Evolutionary conservation across 768 basidiomycete genomes (phyloP), one percentile per base, ranked within the genome.

Genomic region (Termitomyces sp.): DNA sequence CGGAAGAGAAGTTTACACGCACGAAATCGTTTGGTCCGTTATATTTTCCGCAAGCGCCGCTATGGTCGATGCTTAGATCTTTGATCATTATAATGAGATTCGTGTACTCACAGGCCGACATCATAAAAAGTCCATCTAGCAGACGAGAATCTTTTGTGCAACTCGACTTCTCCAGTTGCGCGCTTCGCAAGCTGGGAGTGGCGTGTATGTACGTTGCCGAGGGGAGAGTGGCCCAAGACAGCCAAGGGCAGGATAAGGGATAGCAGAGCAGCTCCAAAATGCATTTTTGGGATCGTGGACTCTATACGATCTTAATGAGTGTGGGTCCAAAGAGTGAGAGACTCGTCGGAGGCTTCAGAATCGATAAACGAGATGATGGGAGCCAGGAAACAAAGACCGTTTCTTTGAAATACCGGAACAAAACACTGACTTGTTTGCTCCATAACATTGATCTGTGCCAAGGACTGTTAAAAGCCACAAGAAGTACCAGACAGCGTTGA

Each of bases 91-190:
- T 46, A 23, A 33, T 32, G 18, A 30, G 20, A 28, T 43, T n/a
- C 16, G 30, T 40, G 43, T 36, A 63, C 71, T 61, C 60, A 84
- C 83, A 81, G 64, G 59, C 83, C 83, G 57, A 79, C 80, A 46
- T 78, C 77, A 66, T 86, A 87, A 63, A 74, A 87, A 14, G 85
- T 81, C 71, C 80, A 82, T 55, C 77, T 77, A 2, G 79, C 69
- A 56, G 62, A 57, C 41, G 60, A 54, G 56, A 65, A 76, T 9
- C 82, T 77, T 61, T 75, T 77, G 40, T 72, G 70, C 50, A 82
- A 64, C 18, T 69, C 66, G 4, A 80, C 67, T 56, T 79, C 72
- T 28, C 75, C 76, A 48, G 72, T 69, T 40, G 76, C 75, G 26
- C 83, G 81, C 50, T 72, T 76, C 16, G 82, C 80, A 48, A 86